Evolutionary conservation across 768 basidiomycete genomes (phyloP).

Genomic region (Lentinula boryana): DNA sequence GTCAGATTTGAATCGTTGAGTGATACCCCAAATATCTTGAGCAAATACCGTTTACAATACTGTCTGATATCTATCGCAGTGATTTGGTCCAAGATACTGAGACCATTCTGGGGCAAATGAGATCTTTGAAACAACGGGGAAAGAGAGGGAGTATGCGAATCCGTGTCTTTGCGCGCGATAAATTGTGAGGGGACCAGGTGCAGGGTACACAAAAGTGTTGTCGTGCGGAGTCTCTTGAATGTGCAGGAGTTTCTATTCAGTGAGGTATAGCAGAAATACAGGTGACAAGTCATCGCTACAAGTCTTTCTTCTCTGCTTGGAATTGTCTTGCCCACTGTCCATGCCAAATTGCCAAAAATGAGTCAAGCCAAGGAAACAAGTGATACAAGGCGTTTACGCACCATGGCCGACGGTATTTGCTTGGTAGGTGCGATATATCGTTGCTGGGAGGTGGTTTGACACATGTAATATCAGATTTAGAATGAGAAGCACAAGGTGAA

Average conservation of each 20-base stretch:
- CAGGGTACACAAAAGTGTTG: too few relatives aligned
- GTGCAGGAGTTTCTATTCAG: neutral
- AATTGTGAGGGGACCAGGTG: too few relatives aligned
- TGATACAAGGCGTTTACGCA: slow-evolving; percentile 20
- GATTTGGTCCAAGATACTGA: too few relatives aligned
- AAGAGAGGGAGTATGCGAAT: too few relatives aligned
- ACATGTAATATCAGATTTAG: neutral
- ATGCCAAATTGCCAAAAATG: too few relatives aligned
- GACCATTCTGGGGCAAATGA: too few relatives aligned
- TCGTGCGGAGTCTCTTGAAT: neutral
- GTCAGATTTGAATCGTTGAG: too few relatives aligned
- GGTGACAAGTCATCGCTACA: neutral
- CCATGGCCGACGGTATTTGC: slow-evolving; percentile 54
- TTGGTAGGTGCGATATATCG: slow-evolving; percentile 43
- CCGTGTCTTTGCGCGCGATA: too few relatives aligned
- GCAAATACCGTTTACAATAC: too few relatives aligned
- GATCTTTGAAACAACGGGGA: too few relatives aligned
- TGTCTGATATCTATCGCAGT: too few relatives aligned
- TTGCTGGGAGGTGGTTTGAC: slow-evolving; percentile 23
- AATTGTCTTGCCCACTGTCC: slow-evolving; percentile 43
- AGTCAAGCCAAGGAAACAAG: neutral
- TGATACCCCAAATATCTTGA: too few relatives aligned
- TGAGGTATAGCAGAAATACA: neutral
- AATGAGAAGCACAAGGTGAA: slow-evolving; percentile 11
- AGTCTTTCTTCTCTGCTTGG: neutral